phyloP scores from a whole-genome alignment of 441 rosid genomes.

The Codiaeum variegatum region DNA sequence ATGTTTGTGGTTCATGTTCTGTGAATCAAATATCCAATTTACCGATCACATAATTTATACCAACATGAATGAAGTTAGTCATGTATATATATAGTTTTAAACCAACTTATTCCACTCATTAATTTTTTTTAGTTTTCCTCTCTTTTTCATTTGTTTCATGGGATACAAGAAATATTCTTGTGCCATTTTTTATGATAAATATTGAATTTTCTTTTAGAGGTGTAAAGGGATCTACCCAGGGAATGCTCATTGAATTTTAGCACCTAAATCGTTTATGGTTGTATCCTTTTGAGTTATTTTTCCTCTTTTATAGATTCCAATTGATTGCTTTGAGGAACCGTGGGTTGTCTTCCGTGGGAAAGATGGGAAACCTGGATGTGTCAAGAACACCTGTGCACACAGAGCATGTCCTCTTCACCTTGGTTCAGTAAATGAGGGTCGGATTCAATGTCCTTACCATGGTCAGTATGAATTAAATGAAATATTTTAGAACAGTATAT shows the following conservation, averaged over 20 bases:
- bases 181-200: not conserved
- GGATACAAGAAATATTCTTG: not conserved
- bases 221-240: not conserved
- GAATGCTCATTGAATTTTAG: not conserved
- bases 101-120: not conserved
- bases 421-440: slow-evolving; percentile 88
- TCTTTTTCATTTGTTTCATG: not conserved
- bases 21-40: not conserved
- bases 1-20: not conserved
- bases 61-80: not conserved
- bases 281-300: slow-evolving; percentile 6
- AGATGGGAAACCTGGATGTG: slow-evolving; percentile 90
- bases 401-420: slow-evolving; percentile 97
- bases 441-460: slow-evolving; percentile 90
- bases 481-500: not conserved
- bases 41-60: not conserved
- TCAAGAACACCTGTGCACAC: slow-evolving; percentile 90
- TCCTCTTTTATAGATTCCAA: slow-evolving; percentile 55
- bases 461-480: slow-evolving; percentile 48
- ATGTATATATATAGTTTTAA: too few relatives aligned
- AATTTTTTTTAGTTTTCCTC: not conserved
- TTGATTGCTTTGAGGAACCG: slow-evolving; percentile 90
- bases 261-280: not conserved
- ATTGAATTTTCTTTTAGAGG: not conserved
- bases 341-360: slow-evolving; percentile 93